A percentile compares a stretch with the other conserved stretches of the same genome.
phyloP scores from a whole-genome alignment of 2,329 filamentous ascomycete genomes.

The Trichoderma gracile region DNA sequence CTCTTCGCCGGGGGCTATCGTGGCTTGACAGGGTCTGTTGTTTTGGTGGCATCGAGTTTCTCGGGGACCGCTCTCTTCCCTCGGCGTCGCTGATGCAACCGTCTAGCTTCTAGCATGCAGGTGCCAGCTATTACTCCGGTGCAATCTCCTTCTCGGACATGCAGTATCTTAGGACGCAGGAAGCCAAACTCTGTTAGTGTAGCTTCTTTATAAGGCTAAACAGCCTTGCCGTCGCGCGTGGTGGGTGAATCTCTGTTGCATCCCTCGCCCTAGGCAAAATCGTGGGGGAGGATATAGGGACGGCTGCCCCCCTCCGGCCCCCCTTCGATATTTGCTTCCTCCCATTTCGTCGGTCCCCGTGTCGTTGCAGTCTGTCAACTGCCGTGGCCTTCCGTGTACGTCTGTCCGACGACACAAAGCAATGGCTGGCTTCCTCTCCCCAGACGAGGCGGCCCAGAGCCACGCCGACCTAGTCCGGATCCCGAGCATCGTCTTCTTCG shows the following conservation, averaged over 20 bases:
- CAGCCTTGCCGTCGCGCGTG: neutral
- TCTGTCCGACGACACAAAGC: neutral
- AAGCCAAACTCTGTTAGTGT: constrained; percentile 12
- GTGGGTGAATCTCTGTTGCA: neutral
- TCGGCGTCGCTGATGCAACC: constrained; percentile 20
- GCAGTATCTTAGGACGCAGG: constrained; percentile 1
- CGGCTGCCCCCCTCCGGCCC: neutral
- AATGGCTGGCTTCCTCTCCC: constrained; percentile 14
- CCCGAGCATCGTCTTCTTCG: constrained; percentile 47
- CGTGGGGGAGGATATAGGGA: constrained; percentile 4
- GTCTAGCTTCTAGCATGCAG: constrained; percentile 7
- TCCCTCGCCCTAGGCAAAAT: neutral
- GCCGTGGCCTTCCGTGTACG: neutral
- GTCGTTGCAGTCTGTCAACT: neutral
- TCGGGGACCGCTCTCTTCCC: constrained; percentile 4
- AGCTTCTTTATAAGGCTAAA: constrained; percentile 19
- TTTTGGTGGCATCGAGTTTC: neutral
- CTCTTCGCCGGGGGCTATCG: neutral
- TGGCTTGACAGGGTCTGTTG: constrained; percentile 8
- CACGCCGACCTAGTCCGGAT: constrained; percentile 43
- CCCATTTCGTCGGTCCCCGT: neutral
- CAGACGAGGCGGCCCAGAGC: constrained; percentile 34
- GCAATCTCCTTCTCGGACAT: constrained; percentile 16
- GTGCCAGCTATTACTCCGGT: constrained; percentile 3
- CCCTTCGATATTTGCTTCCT: neutral